Conservation (phyloP, 1,284 basidiomycete species). For the Rhodotorula mucilaginosa region DNA sequence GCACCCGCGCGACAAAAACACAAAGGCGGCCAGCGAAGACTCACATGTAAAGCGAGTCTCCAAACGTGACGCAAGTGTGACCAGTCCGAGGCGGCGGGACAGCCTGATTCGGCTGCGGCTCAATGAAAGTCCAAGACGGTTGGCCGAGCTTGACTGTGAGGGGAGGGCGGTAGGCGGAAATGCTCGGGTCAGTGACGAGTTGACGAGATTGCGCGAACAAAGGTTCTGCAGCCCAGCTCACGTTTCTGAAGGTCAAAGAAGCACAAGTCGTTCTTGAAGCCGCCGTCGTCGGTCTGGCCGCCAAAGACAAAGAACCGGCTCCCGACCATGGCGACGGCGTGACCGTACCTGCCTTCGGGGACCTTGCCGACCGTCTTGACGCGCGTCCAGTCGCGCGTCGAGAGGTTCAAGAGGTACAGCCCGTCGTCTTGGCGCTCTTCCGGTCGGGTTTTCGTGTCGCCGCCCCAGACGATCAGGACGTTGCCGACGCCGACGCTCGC, state of each 20-base stretch:
- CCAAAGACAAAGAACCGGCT: conserved; percentile 94
- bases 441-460: conserved; percentile 78
- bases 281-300: conserved; percentile 82
- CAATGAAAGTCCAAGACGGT: conserved; percentile 45
- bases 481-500: conserved; percentile 92
- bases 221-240: conserved; percentile 47
- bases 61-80: conserved; percentile 81
- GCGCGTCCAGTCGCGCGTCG: conserved; percentile 89
- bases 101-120: conserved; percentile 66
- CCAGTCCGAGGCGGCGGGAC: conserved; percentile 85
- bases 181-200: no score
- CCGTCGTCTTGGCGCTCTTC: conserved; percentile 87
- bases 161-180: no score
- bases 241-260: conserved; percentile 91
- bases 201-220: no score
- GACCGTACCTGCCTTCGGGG: conserved; percentile 89
- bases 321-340: conserved; percentile 88
- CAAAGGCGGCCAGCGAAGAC: conserved; percentile 44
- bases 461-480: conserved; percentile 97
- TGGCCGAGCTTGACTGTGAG: conserved; percentile 46
- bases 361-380: conserved; percentile 68
- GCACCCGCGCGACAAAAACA: not conserved
- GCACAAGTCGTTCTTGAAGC: conserved; percentile 93
- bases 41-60: conserved; percentile 81
- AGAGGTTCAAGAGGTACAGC: conserved; percentile 91